A percentile compares a stretch with the other conserved stretches of the same genome.
phyloP scores from a whole-genome alignment of 148 eudicot genomes.

The Heliamphora exappendiculata region DNA sequence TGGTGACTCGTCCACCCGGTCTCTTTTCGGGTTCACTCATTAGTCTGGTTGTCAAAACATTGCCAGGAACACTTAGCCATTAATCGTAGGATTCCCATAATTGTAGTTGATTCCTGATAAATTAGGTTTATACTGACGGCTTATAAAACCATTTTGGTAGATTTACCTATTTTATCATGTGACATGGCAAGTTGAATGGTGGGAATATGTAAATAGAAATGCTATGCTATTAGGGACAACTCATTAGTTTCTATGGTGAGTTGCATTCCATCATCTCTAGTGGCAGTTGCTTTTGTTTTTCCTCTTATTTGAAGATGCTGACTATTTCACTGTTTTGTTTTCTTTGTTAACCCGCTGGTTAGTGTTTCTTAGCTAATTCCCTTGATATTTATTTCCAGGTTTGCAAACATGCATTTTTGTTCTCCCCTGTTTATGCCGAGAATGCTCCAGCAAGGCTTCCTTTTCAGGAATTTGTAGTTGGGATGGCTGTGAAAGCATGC shows the following conservation, averaged over 20 bases:
- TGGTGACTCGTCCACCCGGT: too few species aligned
- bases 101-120: neutral
- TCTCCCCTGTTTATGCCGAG: conserved; percentile 92
- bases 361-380: neutral
- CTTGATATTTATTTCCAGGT: conserved; percentile 45
- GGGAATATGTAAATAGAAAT: neutral
- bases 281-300: neutral
- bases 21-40: too few species aligned
- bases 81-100: neutral
- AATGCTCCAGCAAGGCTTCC: conserved; percentile 94
- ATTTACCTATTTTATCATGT: neutral
- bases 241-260: neutral
- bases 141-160: neutral
- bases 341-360: too few species aligned
- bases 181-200: neutral
- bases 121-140: neutral
- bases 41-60: too few species aligned
- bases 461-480: conserved; percentile 72
- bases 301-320: neutral
- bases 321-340: too few species aligned
- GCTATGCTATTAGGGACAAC: neutral
- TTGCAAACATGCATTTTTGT: conserved; percentile 94
- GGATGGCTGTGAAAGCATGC: conserved; percentile 80
- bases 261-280: neutral
- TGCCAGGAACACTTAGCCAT: neutral